Conservation (phyloP, 2,329 filamentous ascomycete genomes). For the Fusarium compactum region DNA sequence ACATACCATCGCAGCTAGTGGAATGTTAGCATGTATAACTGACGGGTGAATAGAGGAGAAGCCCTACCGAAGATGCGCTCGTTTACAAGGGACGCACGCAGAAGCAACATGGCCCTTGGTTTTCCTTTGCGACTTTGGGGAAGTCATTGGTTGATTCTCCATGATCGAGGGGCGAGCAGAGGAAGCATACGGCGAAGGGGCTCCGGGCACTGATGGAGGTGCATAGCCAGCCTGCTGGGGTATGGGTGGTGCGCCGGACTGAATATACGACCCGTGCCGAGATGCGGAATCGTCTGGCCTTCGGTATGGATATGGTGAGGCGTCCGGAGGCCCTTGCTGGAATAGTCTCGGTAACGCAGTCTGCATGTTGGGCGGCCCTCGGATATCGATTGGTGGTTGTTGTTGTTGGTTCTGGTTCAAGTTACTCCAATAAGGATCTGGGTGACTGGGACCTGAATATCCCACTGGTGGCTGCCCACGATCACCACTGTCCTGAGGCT, state of each 20-base stretch:
- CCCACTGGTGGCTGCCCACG: slow-evolving; percentile 60
- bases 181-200: slow-evolving; percentile 38
- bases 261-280: slow-evolving; percentile 45
- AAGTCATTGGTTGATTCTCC: slow-evolving; percentile 63
- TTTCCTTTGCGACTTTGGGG: slow-evolving; percentile 73
- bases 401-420: slow-evolving; percentile 45
- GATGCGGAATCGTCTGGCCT: slow-evolving; percentile 43
- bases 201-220: slow-evolving; percentile 34
- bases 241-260: slow-evolving; percentile 32
- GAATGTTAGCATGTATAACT: slow-evolving; percentile 25
- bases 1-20: slow-evolving; percentile 73
- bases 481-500: slow-evolving; percentile 68
- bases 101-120: slow-evolving; percentile 86
- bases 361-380: slow-evolving; percentile 44
- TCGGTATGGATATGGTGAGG: slow-evolving; percentile 45
- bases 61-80: slow-evolving; percentile 78
- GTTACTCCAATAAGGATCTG: slow-evolving; percentile 64
- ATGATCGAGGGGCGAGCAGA: slow-evolving; percentile 52
- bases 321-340: slow-evolving; percentile 44
- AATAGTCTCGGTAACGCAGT: slow-evolving; percentile 46
- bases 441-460: slow-evolving; percentile 57
- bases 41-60: not conserved
- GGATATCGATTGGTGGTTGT: slow-evolving; percentile 41
- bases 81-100: slow-evolving; percentile 87
- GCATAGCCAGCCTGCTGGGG: slow-evolving; percentile 42